Conservation (phyloP, 225 moss, liverwort and hornwort species). For the Polytrichum commune region DNA sequence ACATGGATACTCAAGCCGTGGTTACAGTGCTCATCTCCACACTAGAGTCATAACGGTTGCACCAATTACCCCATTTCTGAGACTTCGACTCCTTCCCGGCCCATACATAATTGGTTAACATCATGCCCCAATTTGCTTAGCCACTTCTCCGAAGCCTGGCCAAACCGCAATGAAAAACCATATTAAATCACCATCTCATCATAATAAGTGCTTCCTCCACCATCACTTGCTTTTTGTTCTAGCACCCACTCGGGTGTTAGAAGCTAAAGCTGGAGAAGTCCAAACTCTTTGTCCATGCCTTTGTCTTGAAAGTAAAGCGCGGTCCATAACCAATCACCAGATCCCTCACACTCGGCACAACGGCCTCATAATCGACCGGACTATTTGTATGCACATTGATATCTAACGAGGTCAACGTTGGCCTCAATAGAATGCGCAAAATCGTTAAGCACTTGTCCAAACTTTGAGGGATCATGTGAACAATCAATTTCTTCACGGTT, state of each 20-base stretch:
- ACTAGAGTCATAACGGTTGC: too few relatives aligned
- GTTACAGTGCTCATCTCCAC: too few relatives aligned
- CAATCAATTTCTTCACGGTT: constrained; percentile 40
- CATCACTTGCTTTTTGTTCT: too few relatives aligned
- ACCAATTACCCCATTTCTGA: too few relatives aligned
- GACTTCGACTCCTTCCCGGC: too few relatives aligned
- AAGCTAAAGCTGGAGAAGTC: constrained; percentile 55
- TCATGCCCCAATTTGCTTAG: too few relatives aligned
- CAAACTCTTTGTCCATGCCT: constrained; percentile 43
- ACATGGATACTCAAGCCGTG: too few relatives aligned
- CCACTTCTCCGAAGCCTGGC: too few relatives aligned
- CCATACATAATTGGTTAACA: too few relatives aligned
- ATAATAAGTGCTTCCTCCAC: too few relatives aligned
- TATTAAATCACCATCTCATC: too few relatives aligned
- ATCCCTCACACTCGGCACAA: constrained; percentile 16
- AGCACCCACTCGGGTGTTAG: constrained; percentile 6
- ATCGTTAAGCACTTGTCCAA: constrained; percentile 13
- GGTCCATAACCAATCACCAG: neutral
- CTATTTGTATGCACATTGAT: constrained; percentile 38
- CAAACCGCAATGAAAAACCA: too few relatives aligned
- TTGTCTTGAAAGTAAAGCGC: constrained; percentile 8
- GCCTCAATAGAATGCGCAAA: constrained; percentile 18
- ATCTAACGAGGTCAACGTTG: constrained; percentile 12
- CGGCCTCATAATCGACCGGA: constrained; percentile 13
- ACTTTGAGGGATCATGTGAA: constrained; percentile 49